Conservation (phyloP, 2,329 filamentous ascomycete species). For the Graphium sp. region DNA sequence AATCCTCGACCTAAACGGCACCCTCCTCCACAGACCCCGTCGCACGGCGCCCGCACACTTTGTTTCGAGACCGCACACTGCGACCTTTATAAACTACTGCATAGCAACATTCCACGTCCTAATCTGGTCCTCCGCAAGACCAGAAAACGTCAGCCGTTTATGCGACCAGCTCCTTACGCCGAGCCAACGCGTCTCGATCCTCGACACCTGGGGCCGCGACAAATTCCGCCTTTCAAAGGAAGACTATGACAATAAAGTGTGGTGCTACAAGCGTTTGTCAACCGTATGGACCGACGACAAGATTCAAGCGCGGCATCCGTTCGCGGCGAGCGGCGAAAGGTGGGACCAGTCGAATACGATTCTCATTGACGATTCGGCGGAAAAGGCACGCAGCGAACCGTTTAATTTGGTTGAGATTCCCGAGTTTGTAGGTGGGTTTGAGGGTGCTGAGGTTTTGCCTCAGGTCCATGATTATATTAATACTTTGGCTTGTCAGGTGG, state of each 20-base stretch:
- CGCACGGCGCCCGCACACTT: constrained; percentile 29
- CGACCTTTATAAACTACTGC: constrained; percentile 55
- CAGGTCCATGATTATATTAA: constrained; percentile 48
- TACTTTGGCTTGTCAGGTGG: constrained; percentile 28
- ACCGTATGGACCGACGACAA: constrained; percentile 46
- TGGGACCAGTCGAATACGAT: constrained; percentile 84
- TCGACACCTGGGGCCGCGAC: constrained; percentile 66
- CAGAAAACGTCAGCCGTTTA: constrained; percentile 54
- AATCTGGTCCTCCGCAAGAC: constrained; percentile 79
- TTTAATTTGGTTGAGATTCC: constrained; percentile 68
- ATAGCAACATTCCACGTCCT: constrained; percentile 62
- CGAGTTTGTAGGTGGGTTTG: constrained; percentile 44
- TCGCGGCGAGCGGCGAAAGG: constrained; percentile 13
- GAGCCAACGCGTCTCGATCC: constrained; percentile 33
- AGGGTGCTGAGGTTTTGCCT: constrained; percentile 28
- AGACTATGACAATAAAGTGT: constrained; percentile 56
- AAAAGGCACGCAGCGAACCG: constrained; percentile 74
- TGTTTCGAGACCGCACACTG: constrained; percentile 49
- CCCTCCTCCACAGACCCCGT: constrained; percentile 57
- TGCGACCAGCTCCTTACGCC: constrained; percentile 44
- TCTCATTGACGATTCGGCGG: constrained; percentile 66
- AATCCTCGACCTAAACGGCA: constrained; percentile 87
- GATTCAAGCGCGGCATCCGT: constrained; percentile 27
- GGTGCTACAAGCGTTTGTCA: constrained; percentile 78
- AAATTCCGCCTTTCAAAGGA: constrained; percentile 45